A percentile compares a stretch with the other conserved stretches of the same genome.
These are phyloP conservation scores for Arachis monticola DNA, from an alignment of 331 rosid species.

Conservation along the genomic window DNA sequence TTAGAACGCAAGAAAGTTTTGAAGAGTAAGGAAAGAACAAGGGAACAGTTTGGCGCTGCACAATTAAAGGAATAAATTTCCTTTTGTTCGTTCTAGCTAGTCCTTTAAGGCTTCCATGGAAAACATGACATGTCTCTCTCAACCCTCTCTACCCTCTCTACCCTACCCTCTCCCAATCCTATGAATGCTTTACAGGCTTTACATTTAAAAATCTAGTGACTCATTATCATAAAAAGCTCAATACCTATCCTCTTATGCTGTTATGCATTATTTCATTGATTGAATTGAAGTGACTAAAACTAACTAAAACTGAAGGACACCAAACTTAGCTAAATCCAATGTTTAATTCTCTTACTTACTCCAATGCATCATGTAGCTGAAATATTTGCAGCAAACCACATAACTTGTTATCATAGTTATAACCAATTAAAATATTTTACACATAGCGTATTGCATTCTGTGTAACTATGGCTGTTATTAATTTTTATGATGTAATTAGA, in stretches of 20 bases:
- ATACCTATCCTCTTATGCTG: background rate
- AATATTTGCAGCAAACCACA: conserved; percentile 22
- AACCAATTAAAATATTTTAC: too few relatives aligned
- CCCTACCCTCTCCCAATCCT: conserved; percentile 21
- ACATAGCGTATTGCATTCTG: too few relatives aligned
- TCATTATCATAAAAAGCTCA: background rate
- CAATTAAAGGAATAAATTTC: conserved; percentile 12
- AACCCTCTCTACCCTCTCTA: conserved; percentile 30
- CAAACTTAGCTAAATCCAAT: conserved; percentile 12
- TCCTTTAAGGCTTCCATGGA: conserved; percentile 22
- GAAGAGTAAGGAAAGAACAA: conserved; percentile 1
- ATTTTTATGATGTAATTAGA: conserved; percentile 8
- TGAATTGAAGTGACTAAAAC: conserved; percentile 5
- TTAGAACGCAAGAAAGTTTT: background rate
- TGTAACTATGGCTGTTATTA: background rate
- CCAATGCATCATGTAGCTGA: background rate
- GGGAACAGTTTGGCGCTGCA: conserved; percentile 9
- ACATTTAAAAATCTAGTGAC: conserved; percentile 13
- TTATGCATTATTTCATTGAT: background rate
- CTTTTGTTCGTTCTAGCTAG: background rate
- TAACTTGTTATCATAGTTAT: background rate
- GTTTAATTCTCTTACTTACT: background rate
- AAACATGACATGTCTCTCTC: conserved; percentile 42
- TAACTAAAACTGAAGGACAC: background rate
- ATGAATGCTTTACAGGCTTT: conserved; percentile 35